Evolutionary conservation across 768 basidiomycete genomes (phyloP).

Genomic region (Suillus discolor): DNA sequence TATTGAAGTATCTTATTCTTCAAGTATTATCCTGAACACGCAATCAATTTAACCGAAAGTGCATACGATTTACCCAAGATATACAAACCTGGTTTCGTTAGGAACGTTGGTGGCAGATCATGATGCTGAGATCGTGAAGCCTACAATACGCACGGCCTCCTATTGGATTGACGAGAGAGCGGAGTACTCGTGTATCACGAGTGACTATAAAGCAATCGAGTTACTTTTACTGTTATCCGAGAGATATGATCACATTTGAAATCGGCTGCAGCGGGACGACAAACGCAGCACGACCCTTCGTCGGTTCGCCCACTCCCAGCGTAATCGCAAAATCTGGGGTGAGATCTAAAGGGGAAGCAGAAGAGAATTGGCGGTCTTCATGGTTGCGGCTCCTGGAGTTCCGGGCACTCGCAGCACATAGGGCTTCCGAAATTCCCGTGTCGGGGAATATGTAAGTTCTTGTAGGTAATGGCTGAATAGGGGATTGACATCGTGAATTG

Average conservation of each 20-base stretch:
- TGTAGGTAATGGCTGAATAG: slow-evolving; percentile 1
- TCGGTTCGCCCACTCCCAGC: slow-evolving; percentile 1
- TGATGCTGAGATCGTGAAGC: background rate
- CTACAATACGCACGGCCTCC: background rate
- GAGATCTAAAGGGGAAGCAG: slow-evolving; percentile 1
- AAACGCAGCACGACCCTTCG: background rate
- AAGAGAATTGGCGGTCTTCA: background rate
- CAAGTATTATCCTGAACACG: background rate
- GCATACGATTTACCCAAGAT: background rate
- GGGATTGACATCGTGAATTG: background rate
- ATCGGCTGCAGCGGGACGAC: background rate
- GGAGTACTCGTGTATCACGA: background rate
- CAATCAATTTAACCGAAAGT: slow-evolving; percentile 7
- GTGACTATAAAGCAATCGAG: background rate
- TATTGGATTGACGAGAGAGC: background rate
- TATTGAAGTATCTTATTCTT: background rate
- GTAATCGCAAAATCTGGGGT: slow-evolving; percentile 7
- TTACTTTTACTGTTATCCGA: background rate
- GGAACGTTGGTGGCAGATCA: too few relatives aligned
- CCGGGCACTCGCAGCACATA: background rate
- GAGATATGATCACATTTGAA: slow-evolving; percentile 4
- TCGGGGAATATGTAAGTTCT: slow-evolving; percentile 3
- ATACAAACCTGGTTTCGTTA: background rate
- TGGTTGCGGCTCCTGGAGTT: background rate
- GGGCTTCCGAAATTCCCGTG: background rate